A percentile compares a stretch with the other conserved stretches of the same genome.
phyloP scores from a whole-genome alignment of 352 stramenopile genomes.

The Pythium periplocum region DNA sequence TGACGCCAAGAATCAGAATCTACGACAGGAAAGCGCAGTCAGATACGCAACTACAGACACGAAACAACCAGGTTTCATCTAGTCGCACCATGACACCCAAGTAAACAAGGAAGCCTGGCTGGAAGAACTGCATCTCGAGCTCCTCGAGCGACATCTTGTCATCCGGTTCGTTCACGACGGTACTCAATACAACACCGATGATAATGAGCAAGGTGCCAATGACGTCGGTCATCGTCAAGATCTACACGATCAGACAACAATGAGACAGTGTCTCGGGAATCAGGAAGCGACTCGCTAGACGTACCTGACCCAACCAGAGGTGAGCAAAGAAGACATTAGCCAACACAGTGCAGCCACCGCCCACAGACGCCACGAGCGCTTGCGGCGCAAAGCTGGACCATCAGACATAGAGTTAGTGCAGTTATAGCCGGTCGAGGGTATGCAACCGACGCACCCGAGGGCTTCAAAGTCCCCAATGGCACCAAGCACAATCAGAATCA shows the following conservation, averaged over 20 bases:
- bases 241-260: constrained; percentile 13
- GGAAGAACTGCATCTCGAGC: constrained; percentile 76
- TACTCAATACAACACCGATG: constrained; percentile 76
- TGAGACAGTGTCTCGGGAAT: too few species aligned
- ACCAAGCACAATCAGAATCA: constrained; percentile 74
- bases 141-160: constrained; percentile 73
- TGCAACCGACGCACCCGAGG: constrained; percentile 32
- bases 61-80: too few species aligned
- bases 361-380: constrained; percentile 79
- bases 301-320: constrained; percentile 72
- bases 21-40: constrained; percentile 10
- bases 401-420: not conserved
- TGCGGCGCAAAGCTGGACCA: constrained; percentile 69
- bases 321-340: constrained; percentile 89
- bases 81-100: constrained; percentile 60
- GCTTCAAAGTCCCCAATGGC: constrained; percentile 85
- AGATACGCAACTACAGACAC: not conserved
- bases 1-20: constrained; percentile 51
- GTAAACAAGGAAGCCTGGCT: constrained; percentile 74
- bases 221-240: constrained; percentile 59
- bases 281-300: not conserved
- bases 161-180: constrained; percentile 75
- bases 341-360: constrained; percentile 81
- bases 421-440: not conserved
- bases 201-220: constrained; percentile 75